Percentiles rank a stretch among this genome's conserved stretches.
These are phyloP conservation scores for Ascocoryne sarcoides DNA, from an alignment of 2,329 filamentous ascomycete species.

Conservation along the genomic window DNA sequence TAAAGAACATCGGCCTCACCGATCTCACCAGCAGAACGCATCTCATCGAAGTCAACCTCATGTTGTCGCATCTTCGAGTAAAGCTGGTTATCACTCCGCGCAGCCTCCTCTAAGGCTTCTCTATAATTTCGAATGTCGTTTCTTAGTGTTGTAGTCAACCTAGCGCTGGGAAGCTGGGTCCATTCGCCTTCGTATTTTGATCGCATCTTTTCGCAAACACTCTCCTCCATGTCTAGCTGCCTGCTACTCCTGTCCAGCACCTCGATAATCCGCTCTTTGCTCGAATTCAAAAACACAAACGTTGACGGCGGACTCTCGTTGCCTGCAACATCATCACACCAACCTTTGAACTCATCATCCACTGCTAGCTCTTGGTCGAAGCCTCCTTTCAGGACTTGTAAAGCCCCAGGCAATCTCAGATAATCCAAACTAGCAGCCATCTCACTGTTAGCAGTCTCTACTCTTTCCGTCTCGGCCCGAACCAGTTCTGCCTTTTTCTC, in stretches of 20 bases:
- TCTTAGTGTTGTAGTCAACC: slow-evolving; percentile 78
- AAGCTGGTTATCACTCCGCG: slow-evolving; percentile 75
- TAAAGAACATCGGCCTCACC: slow-evolving; percentile 85
- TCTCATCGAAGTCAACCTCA: slow-evolving; percentile 85
- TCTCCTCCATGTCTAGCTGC: slow-evolving; percentile 93
- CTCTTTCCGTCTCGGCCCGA: slow-evolving; percentile 85
- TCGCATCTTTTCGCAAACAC: slow-evolving; percentile 97
- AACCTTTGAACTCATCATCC: slow-evolving; percentile 84
- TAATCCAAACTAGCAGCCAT: slow-evolving; percentile 96
- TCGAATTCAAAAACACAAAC: slow-evolving; percentile 68
- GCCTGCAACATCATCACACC: slow-evolving; percentile 87
- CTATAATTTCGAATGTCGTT: slow-evolving; percentile 82
- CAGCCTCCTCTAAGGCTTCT: slow-evolving; percentile 82
- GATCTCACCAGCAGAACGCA: slow-evolving; percentile 79
- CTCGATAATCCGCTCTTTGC: slow-evolving; percentile 66
- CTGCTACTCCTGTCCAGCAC: slow-evolving; percentile 74
- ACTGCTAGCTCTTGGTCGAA: slow-evolving; percentile 82
- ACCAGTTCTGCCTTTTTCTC: slow-evolving; percentile 97
- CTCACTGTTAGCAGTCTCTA: slow-evolving; percentile 86
- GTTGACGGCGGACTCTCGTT: slow-evolving; percentile 71
- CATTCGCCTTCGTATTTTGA: slow-evolving; percentile 94
- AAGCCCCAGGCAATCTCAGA: slow-evolving; percentile 75
- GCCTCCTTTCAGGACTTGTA: slow-evolving; percentile 87
- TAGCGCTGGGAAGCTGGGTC: slow-evolving; percentile 92
- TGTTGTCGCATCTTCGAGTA: slow-evolving; percentile 78